A percentile compares a stretch with the other conserved stretches of the same genome.
Evolutionary conservation across 2,329 filamentous ascomycete species (phyloP).

Genomic region (Xylogone sp.): DNA sequence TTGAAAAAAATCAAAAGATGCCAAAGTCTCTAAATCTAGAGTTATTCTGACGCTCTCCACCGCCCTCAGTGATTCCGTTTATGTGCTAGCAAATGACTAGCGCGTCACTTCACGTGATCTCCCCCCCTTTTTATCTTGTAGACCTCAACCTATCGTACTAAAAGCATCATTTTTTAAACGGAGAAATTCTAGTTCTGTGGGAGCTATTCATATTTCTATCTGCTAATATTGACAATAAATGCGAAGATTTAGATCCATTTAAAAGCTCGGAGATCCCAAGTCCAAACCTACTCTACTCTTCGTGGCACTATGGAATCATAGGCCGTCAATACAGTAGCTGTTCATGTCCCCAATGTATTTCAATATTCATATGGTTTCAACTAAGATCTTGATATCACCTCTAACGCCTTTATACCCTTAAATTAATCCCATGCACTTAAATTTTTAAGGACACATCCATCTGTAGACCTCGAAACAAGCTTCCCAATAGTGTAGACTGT

Average conservation of each 20-base stretch:
- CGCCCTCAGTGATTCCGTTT: background rate
- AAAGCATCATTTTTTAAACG: too few species aligned
- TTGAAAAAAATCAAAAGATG: background rate
- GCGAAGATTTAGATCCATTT: too few species aligned
- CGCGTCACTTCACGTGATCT: background rate
- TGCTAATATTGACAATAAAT: too few species aligned
- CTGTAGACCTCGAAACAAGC: constrained; percentile 54
- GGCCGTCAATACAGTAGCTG: too few species aligned
- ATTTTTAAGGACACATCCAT: constrained; percentile 61
- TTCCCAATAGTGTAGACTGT: constrained; percentile 72
- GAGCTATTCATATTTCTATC: too few species aligned
- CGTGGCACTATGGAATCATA: too few species aligned
- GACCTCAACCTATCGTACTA: too few species aligned
- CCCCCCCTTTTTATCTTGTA: background rate
- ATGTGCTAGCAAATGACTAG: background rate
- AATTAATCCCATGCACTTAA: constrained; percentile 34
- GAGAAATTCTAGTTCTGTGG: too few species aligned
- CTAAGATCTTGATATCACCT: background rate
- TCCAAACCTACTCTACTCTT: too few species aligned
- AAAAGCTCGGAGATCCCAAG: too few species aligned
- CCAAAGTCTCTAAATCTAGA: background rate
- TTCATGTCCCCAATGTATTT: too few species aligned
- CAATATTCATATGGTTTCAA: too few species aligned
- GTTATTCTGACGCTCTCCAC: background rate
- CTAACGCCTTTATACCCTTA: background rate